Conservation (phyloP, 768 basidiomycete genomes). For the Hericium alpestre region DNA sequence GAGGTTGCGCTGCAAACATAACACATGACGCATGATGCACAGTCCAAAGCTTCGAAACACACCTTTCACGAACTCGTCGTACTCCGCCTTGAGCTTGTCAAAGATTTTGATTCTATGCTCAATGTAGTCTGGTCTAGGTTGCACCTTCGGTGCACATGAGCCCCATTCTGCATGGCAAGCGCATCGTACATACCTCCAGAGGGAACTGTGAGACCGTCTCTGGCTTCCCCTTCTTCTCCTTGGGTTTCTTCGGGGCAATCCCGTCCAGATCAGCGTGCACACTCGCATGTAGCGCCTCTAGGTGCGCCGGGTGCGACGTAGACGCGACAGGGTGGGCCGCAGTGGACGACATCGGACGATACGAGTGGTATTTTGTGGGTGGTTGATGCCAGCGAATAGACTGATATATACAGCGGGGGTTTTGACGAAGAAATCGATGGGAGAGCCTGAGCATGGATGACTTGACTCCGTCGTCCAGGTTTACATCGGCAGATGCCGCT, state of each 20-base stretch:
- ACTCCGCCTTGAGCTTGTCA: conserved; percentile 73
- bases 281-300: conserved; percentile 27
- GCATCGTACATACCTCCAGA: conserved; percentile 42
- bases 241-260: conserved; percentile 26
- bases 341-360: conserved; percentile 18
- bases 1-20: conserved; percentile 53
- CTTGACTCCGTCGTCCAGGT: not conserved
- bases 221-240: conserved; percentile 34
- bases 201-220: conserved; percentile 36
- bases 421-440: conserved; percentile 3
- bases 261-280: not conserved
- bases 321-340: conserved; percentile 48
- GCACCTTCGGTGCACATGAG: conserved; percentile 36
- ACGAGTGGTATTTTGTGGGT: conserved; percentile 4
- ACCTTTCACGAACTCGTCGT: conserved; percentile 77
- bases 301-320: conserved; percentile 39
- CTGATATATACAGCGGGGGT: conserved; percentile 13
- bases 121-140: conserved; percentile 80
- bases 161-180: conserved; percentile 1
- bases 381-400: conserved; percentile 3
- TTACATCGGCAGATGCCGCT: too few species aligned
- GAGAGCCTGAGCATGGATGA: not conserved
- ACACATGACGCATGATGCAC: not conserved
- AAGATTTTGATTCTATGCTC: conserved; percentile 86
- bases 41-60: conserved; percentile 11